Percentiles rank a stretch among this genome's conserved stretches.
Conservation (phyloP, 176 grass and related monocot species). For the Luzula sylvatica region DNA sequence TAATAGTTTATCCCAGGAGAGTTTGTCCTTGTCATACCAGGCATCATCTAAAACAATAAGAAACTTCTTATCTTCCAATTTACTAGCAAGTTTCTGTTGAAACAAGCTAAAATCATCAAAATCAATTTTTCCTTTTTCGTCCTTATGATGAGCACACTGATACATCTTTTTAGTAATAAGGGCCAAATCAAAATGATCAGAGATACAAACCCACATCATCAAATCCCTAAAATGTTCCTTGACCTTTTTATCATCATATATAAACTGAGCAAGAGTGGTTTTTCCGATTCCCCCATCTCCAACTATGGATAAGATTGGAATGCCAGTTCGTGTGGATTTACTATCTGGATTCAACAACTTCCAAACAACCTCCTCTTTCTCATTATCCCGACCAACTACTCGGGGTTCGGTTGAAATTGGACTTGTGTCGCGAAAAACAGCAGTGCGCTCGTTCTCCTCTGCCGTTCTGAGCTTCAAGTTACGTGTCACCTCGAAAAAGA, state of each 20-base stretch:
- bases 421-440: background rate
- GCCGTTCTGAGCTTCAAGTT: no score
- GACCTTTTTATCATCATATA: conserved; percentile 20
- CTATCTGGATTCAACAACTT: background rate
- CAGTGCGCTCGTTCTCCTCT: no score
- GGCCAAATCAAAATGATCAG: conserved; percentile 13
- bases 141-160: background rate
- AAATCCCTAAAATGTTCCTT: conserved; percentile 16
- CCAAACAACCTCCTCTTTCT: background rate
- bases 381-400: conserved; percentile 13
- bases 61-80: conserved; percentile 13
- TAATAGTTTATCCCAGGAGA: conserved; percentile 21
- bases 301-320: conserved; percentile 7
- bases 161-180: conserved; percentile 16
- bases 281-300: conserved; percentile 24
- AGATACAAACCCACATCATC: conserved; percentile 27
- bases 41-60: conserved; percentile 33
- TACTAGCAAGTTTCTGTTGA: background rate
- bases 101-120: conserved; percentile 6
- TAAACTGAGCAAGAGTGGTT: conserved; percentile 25
- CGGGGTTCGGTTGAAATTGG: background rate
- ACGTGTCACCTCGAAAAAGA: no score
- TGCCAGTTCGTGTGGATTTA: background rate
- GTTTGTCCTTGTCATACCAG: conserved; percentile 20
- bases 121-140: background rate